Conservation (phyloP, 441 rosid species). For the Aleurites moluccanus region DNA sequence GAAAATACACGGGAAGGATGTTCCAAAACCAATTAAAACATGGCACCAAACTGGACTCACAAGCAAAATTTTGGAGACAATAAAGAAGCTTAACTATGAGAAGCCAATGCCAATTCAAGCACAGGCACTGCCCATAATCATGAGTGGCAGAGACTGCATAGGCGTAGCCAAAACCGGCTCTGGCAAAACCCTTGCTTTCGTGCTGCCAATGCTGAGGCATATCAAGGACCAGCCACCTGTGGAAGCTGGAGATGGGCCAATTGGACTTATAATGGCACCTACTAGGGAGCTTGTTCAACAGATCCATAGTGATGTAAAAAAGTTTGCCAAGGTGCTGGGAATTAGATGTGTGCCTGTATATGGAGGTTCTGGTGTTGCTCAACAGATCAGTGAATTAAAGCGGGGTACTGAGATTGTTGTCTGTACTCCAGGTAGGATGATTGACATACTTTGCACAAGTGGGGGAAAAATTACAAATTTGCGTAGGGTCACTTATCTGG, state of each 20-base stretch:
- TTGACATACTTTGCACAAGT: slow-evolving; percentile 95
- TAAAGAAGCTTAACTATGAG: slow-evolving; percentile 82
- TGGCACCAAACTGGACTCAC: slow-evolving; percentile 96
- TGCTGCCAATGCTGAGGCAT: slow-evolving; percentile 97
- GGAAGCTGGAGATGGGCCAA: slow-evolving; percentile 90
- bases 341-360: slow-evolving; percentile 89
- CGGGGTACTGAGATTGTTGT: slow-evolving; percentile 95
- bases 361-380: slow-evolving; percentile 99
- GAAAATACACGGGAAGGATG: slow-evolving; percentile 85
- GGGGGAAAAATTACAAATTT: slow-evolving; percentile 89
- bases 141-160: slow-evolving; percentile 98
- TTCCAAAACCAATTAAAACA: slow-evolving; percentile 77
- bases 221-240: slow-evolving; percentile 98
- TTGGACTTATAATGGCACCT: slow-evolving; percentile 97
- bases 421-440: slow-evolving; percentile 98
- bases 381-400: slow-evolving; percentile 91
- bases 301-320: slow-evolving; percentile 88
- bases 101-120: slow-evolving; percentile 97
- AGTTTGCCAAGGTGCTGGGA: slow-evolving; percentile 75
- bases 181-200: slow-evolving; percentile 94
- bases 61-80: slow-evolving; percentile 74
- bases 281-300: slow-evolving; percentile 99
- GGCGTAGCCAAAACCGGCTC: slow-evolving; percentile 97
- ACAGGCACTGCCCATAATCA: slow-evolving; percentile 88
- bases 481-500: slow-evolving; percentile 82